Percentiles rank a stretch among this genome's conserved stretches.
Evolutionary conservation across 805 yeast genomes (phyloP).

Genomic region (Candida tibetensis): DNA sequence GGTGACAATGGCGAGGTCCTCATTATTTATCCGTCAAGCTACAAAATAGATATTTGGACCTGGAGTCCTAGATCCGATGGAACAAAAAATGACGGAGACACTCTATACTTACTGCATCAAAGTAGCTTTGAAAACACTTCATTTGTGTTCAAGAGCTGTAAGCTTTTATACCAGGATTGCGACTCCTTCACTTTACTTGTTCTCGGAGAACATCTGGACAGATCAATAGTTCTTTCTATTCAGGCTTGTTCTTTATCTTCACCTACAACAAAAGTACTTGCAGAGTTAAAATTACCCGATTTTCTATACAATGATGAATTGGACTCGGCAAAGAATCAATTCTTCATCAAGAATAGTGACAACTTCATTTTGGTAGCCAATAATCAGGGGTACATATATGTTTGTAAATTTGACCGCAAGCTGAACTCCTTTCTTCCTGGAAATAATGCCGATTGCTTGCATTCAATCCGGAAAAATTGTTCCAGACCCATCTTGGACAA

Average conservation of each 20-base stretch:
- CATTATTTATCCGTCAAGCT: slow-evolving; percentile 19
- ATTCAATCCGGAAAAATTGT: slow-evolving; percentile 18
- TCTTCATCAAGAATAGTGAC: slow-evolving; percentile 19
- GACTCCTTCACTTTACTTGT: no score
- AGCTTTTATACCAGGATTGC: not conserved
- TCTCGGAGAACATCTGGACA: no score
- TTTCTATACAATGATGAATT: no score
- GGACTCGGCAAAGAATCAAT: no score
- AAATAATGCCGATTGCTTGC: slow-evolving; percentile 17
- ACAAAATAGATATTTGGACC: slow-evolving; percentile 33
- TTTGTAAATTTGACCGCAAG: slow-evolving; percentile 10
- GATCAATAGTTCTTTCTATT: no score
- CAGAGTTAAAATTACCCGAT: no score
- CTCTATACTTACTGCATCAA: slow-evolving; percentile 17
- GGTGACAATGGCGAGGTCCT: slow-evolving; percentile 35
- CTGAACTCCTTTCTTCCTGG: slow-evolving; percentile 9
- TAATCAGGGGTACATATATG: slow-evolving; percentile 20
- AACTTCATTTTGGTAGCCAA: slow-evolving; percentile 21
- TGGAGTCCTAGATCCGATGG: slow-evolving; percentile 19
- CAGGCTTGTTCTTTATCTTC: no score
- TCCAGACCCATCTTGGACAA: slow-evolving; percentile 18
- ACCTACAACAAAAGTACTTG: no score
- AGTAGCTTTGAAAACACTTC: not conserved
- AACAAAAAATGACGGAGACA: slow-evolving; percentile 19
- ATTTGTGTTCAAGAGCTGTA: not conserved